These are phyloP conservation scores for Vitis amurensis DNA, from an alignment of 164 flowering plant genomes.

Conservation along the genomic window DNA sequence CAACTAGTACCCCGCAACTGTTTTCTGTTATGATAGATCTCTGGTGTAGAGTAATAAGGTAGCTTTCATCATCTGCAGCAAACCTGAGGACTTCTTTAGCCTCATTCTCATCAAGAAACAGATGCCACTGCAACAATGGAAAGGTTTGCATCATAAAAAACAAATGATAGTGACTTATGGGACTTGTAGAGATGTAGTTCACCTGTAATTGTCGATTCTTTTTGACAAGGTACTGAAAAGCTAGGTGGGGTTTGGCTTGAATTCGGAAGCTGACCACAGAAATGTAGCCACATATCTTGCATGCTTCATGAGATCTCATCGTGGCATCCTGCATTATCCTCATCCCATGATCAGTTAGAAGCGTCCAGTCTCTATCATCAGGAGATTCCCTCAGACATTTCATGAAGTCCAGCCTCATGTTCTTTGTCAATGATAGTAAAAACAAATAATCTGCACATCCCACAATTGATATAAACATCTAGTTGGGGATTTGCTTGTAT, in stretches of 20 bases:
- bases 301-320: too few relatives aligned
- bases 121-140: conserved; percentile 1
- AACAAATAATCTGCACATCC: background rate
- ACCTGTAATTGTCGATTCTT: background rate
- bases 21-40: background rate
- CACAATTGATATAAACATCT: background rate
- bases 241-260: background rate
- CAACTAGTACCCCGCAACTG: background rate
- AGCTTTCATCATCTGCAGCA: background rate
- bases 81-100: background rate
- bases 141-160: background rate
- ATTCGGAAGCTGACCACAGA: conserved; percentile 1
- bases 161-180: background rate
- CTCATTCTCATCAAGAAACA: background rate
- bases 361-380: background rate
- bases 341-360: background rate
- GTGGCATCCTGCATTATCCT: background rate
- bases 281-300: background rate
- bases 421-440: background rate
- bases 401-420: background rate
- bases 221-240: conserved; percentile 2
- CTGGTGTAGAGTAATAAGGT: conserved; percentile 4
- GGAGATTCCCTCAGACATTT: background rate
- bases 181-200: background rate
- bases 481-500: background rate